phyloP scores from a whole-genome alignment of 208 protist genomes.

The Leishmania guyanensis region DNA sequence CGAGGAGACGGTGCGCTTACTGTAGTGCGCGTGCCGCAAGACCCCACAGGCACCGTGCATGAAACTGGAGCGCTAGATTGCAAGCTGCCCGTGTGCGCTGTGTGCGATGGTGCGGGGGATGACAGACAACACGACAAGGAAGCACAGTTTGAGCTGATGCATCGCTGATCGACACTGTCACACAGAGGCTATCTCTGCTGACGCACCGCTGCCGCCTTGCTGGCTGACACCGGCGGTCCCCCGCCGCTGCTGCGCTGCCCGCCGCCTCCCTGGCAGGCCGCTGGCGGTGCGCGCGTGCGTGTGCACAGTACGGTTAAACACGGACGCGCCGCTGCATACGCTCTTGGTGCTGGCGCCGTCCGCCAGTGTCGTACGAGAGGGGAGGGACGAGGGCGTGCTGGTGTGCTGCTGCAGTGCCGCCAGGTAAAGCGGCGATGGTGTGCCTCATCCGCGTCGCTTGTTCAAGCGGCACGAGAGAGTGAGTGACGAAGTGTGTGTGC shows the following conservation, averaged over 20 bases:
- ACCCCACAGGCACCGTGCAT: slow-evolving; percentile 24
- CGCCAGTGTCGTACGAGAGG: slow-evolving; percentile 30
- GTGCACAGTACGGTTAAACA: slow-evolving; percentile 26
- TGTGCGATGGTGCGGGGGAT: slow-evolving; percentile 15
- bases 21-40: slow-evolving; percentile 29
- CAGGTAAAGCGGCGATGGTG: too few species aligned
- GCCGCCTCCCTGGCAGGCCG: too few species aligned
- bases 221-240: neutral
- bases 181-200: slow-evolving; percentile 19
- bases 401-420: neutral
- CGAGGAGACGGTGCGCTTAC: slow-evolving; percentile 8
- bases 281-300: neutral
- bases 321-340: slow-evolving; percentile 24
- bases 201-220: neutral
- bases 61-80: slow-evolving; percentile 24
- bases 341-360: slow-evolving; percentile 22
- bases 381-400: neutral
- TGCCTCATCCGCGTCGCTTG: too few species aligned
- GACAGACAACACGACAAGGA: slow-evolving; percentile 17
- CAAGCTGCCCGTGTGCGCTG: neutral
- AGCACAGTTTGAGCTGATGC: slow-evolving; percentile 26
- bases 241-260: neutral
- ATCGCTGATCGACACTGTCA: slow-evolving; percentile 21
- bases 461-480: too few species aligned
- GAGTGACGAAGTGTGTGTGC: too few species aligned